Evolutionary conservation across 73 alveolate genomes (phyloP), one percentile per base, ranked within the genome.

Genomic region (Vitrella brassicaformis): DNA sequence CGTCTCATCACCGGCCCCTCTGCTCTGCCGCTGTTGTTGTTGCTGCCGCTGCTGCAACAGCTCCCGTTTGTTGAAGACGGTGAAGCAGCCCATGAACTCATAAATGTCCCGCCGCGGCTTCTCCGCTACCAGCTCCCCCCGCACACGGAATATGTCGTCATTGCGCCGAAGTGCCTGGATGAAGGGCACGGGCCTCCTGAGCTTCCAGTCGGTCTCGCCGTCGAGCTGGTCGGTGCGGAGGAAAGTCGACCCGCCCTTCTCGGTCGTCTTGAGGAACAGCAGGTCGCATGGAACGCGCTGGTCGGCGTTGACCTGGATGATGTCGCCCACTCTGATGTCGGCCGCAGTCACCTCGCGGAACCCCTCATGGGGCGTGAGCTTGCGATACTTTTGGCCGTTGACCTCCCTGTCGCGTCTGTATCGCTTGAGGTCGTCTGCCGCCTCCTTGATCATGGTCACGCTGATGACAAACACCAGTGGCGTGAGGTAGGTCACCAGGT

Each of bases 131-230:
- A n/a, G n/a, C n/a, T n/a, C n/a, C n/a, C n/a, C n/a, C n/a, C n/a
- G n/a, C n/a, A n/a, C n/a, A n/a, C n/a, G n/a, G n/a, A n/a, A n/a
- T n/a, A n/a, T n/a, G n/a, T n/a, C n/a, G n/a, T n/a, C n/a, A n/a
- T 85, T 64, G 84, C 78, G 30, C 30, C 79, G 29, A 1, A 77
- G 56, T 32, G 69, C 31, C 68, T 90, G 81, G 28, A 93, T 91
- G 47, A 56, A 47, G 32, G 73, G 47, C 10, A 88, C 86, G 0
- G 97, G 98, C 78, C 91, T 91, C 65, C 98, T 80, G 30, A 90
- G 83, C 78, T 96, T 96, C 98, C 99, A 94, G 82, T 94, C 99
- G 7, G 99, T 94, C 74, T 94, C 99, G 31, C 99, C 99, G 85
- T 94, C 99, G 28, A 94, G 78, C 78, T 94, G 91, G 81, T 94